phyloP scores from a whole-genome alignment of 202 grass and related monocot species.

The Schoenoplectus tabernaemontani region DNA sequence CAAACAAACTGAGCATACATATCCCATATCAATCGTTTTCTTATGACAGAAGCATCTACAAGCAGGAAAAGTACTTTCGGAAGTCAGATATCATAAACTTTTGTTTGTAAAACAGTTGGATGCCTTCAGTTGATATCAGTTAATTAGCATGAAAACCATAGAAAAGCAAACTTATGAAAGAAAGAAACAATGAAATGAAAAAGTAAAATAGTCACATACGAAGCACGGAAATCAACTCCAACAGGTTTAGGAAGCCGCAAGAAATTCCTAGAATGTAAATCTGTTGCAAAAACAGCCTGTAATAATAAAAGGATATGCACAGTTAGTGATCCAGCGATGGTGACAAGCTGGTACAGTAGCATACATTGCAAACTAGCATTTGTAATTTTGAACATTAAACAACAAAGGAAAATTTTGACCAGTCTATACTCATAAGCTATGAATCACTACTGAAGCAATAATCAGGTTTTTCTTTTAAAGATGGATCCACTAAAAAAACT shows the following conservation, averaged over 20 bases:
- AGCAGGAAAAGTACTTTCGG: background rate
- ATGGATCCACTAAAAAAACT: too few relatives aligned
- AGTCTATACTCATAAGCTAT: too few relatives aligned
- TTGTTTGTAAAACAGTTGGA: background rate
- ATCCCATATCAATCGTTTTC: slow-evolving; percentile 95
- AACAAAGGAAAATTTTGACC: too few relatives aligned
- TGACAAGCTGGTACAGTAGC: background rate
- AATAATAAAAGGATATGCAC: slow-evolving; percentile 16
- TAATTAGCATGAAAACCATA: slow-evolving; percentile 11
- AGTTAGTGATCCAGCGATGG: background rate
- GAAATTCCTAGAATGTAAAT: slow-evolving; percentile 82
- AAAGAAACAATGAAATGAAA: background rate
- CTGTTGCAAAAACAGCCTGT: slow-evolving; percentile 85
- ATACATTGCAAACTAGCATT: background rate
- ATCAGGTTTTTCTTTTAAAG: too few relatives aligned
- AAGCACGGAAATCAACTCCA: slow-evolving; percentile 96
- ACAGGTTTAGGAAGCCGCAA: slow-evolving; percentile 79
- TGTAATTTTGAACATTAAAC: too few relatives aligned
- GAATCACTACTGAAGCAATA: too few relatives aligned
- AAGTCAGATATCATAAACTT: too few relatives aligned
- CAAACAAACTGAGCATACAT: slow-evolving; percentile 92
- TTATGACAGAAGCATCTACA: slow-evolving; percentile 95
- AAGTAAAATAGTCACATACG: slow-evolving; percentile 47
- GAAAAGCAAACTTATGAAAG: background rate
- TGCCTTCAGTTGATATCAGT: background rate